Percentiles rank a stretch among this genome's conserved stretches.
These are phyloP conservation scores for Yarrowia yakushimensis DNA, from an alignment of 805 yeast species.

Conservation along the genomic window DNA sequence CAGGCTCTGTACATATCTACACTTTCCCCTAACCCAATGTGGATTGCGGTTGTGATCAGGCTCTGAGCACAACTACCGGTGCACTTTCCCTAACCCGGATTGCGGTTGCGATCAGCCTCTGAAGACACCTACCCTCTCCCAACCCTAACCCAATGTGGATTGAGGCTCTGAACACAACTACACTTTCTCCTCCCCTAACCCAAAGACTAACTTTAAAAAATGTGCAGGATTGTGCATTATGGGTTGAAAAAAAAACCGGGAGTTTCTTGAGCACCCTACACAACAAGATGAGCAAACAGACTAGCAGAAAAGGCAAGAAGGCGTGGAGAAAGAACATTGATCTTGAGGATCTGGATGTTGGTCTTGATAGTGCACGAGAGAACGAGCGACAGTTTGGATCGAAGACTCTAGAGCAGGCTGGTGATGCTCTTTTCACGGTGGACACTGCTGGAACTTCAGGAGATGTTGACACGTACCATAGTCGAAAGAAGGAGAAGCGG, in stretches of 20 bases:
- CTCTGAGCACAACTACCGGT: too few relatives aligned
- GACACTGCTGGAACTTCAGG: constrained; percentile 60
- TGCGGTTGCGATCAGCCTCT: too few relatives aligned
- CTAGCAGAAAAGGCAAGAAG: constrained; percentile 74
- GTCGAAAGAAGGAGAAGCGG: constrained; percentile 41
- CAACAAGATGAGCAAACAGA: constrained; percentile 17
- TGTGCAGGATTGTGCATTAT: constrained; percentile 8
- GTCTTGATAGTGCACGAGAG: constrained; percentile 66
- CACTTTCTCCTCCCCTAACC: background rate
- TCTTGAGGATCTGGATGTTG: constrained; percentile 68
- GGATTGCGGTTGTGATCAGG: too few relatives aligned
- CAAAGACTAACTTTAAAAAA: constrained; percentile 6
- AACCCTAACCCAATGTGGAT: too few relatives aligned
- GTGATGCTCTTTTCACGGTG: constrained; percentile 53
- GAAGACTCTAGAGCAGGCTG: constrained; percentile 37
- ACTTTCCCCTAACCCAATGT: too few relatives aligned
- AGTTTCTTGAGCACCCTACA: background rate
- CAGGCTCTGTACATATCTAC: too few relatives aligned
- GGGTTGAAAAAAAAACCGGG: constrained; percentile 3
- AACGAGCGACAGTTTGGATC: constrained; percentile 43
- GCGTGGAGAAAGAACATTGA: constrained; percentile 94
- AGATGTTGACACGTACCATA: constrained; percentile 32
- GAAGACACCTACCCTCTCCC: too few relatives aligned
- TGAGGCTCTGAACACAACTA: background rate
- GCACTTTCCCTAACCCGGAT: too few relatives aligned